Percentiles rank a stretch among this genome's conserved stretches.
phyloP scores from a whole-genome alignment of 129 eudicot species.

The Pseudognaphalium luteoalbum region DNA sequence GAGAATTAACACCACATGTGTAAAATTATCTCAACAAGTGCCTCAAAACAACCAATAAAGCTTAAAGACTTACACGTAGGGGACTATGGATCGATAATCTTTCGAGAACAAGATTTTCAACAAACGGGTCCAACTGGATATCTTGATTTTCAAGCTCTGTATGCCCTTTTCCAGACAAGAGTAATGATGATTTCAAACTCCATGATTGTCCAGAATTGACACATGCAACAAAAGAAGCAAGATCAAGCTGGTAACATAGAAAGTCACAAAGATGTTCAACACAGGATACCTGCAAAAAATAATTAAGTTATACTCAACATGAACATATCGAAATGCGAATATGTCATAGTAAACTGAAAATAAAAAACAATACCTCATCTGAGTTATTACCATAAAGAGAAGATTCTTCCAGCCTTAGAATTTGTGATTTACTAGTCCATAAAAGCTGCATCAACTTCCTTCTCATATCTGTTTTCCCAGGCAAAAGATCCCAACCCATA shows the following conservation, averaged over 20 bases:
- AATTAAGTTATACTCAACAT: slow-evolving; percentile 21
- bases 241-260: slow-evolving; percentile 89
- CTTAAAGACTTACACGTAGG: slow-evolving; percentile 64
- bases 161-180: slow-evolving; percentile 74
- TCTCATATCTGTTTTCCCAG: slow-evolving; percentile 75
- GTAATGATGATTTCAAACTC: slow-evolving; percentile 75
- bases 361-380: slow-evolving; percentile 59
- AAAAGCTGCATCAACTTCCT: slow-evolving; percentile 84
- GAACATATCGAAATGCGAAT: slow-evolving; percentile 7
- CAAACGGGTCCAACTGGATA: slow-evolving; percentile 75
- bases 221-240: slow-evolving; percentile 94
- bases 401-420: slow-evolving; percentile 72
- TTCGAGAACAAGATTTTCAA: slow-evolving; percentile 93
- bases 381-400: slow-evolving; percentile 65
- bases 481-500: slow-evolving; percentile 97
- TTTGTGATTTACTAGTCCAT: slow-evolving; percentile 94
- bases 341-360: slow-evolving; percentile 11
- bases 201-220: slow-evolving; percentile 93
- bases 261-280: slow-evolving; percentile 90
- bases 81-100: slow-evolving; percentile 93
- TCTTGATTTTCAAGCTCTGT: slow-evolving; percentile 45
- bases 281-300: slow-evolving; percentile 66
- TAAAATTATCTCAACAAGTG: slow-evolving; percentile 10
- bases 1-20: slow-evolving; percentile 7
- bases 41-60: slow-evolving; percentile 3